Evolutionary conservation across 768 basidiomycete species (phyloP).

Genomic region (Floccularia luteovirens): DNA sequence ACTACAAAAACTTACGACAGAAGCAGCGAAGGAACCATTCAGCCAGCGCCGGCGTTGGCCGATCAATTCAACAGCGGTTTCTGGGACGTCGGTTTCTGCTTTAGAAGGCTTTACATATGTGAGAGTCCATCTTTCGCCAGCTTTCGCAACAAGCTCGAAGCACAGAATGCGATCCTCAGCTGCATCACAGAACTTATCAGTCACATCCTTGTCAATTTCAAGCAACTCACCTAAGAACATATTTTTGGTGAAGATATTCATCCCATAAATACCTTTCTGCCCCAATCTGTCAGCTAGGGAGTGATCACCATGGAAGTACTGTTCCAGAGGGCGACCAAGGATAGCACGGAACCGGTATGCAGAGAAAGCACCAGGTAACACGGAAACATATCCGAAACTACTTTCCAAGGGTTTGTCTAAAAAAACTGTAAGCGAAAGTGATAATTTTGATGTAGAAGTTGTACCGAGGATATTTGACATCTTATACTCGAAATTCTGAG

Average conservation of each 20-base stretch:
- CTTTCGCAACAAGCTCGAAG: conserved; percentile 94
- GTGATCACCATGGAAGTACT: conserved; percentile 85
- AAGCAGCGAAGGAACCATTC: conserved; percentile 93
- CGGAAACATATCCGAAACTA: conserved; percentile 93
- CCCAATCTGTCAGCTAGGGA: conserved; percentile 89
- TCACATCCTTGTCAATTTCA: background rate
- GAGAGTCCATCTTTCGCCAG: conserved; percentile 79
- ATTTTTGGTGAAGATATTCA: conserved; percentile 97
- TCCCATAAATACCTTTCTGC: conserved; percentile 89
- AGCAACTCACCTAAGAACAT: conserved; percentile 38
- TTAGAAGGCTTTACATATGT: conserved; percentile 91
- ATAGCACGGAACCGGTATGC: conserved; percentile 95
- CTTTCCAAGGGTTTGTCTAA: conserved; percentile 91
- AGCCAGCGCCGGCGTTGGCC: conserved; percentile 95
- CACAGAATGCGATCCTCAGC: conserved; percentile 97
- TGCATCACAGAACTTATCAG: conserved; percentile 9
- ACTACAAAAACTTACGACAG: conserved; percentile 51
- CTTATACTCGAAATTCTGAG: conserved; percentile 97
- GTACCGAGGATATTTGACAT: conserved; percentile 93
- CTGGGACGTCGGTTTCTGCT: conserved; percentile 95
- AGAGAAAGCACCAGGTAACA: conserved; percentile 94
- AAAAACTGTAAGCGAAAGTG: background rate
- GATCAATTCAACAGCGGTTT: conserved; percentile 86
- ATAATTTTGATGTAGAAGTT: conserved; percentile 6
- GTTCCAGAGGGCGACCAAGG: conserved; percentile 78